Conservation (phyloP, 306 rosid species). For the Sphenostylis stenocarpa region DNA sequence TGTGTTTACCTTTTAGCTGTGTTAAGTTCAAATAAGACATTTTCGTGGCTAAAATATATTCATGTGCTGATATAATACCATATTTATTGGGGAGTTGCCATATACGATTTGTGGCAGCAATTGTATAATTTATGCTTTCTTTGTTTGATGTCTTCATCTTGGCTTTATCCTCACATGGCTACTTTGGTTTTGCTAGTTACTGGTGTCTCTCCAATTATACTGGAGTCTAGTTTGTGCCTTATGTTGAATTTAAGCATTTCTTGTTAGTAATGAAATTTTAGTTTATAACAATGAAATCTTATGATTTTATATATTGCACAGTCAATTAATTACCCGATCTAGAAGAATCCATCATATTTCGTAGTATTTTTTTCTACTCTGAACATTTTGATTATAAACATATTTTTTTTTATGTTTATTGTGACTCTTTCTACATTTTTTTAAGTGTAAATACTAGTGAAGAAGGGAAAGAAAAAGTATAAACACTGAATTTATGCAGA, state of each 20-base stretch:
- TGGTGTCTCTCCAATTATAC: not conserved
- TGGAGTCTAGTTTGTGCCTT: not conserved
- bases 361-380: no score
- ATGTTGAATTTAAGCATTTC: not conserved
- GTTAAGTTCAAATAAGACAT: not conserved
- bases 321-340: no score
- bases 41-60: not conserved
- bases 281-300: not conserved
- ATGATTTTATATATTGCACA: not conserved
- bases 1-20: not conserved
- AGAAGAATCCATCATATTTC: no score
- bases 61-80: not conserved
- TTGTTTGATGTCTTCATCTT: not conserved
- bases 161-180: not conserved
- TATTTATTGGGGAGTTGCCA: not conserved
- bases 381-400: no score
- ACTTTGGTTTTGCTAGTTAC: not conserved
- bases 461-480: no score
- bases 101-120: not conserved
- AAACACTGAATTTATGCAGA: no score
- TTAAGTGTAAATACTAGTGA: no score
- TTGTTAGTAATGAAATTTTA: not conserved
- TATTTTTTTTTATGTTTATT: no score
- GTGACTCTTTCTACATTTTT: no score
- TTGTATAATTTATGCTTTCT: not conserved